A percentile compares a stretch with the other conserved stretches of the same genome.
These are phyloP conservation scores for Endoconidiophora laricicola DNA, from an alignment of 2,329 filamentous ascomycete species.

Conservation along the genomic window DNA sequence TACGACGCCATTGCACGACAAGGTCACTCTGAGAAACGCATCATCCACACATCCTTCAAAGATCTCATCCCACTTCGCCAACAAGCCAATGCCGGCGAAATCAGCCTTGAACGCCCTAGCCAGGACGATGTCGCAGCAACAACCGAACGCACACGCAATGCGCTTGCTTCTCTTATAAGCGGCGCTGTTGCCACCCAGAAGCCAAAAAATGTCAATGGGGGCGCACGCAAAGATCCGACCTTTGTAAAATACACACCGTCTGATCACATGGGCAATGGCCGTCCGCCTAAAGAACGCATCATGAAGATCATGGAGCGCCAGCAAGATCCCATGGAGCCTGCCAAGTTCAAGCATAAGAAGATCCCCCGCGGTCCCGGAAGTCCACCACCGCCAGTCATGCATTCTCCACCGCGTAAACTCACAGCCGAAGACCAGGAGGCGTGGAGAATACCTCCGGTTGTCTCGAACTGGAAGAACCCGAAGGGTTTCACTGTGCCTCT, in stretches of 20 bases:
- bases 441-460: slow-evolving; percentile 74
- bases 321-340: slow-evolving; percentile 87
- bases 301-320: slow-evolving; percentile 97
- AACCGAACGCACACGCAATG: slow-evolving; percentile 75
- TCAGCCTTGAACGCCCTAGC: slow-evolving; percentile 70
- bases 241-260: slow-evolving; percentile 93
- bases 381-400: slow-evolving; percentile 85
- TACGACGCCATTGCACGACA: slow-evolving; percentile 89
- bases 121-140: slow-evolving; percentile 71
- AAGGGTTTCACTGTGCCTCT: slow-evolving; percentile 94
- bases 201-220: slow-evolving; percentile 81
- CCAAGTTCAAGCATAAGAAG: slow-evolving; percentile 98
- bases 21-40: slow-evolving; percentile 66
- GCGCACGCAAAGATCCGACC: slow-evolving; percentile 67
- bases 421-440: slow-evolving; percentile 95
- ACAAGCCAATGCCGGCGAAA: slow-evolving; percentile 79
- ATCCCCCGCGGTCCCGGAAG: slow-evolving; percentile 85
- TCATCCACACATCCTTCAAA: slow-evolving; percentile 92
- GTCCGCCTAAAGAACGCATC: slow-evolving; percentile 80
- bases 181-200: slow-evolving; percentile 85
- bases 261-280: slow-evolving; percentile 84
- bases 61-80: slow-evolving; percentile 89
- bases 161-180: slow-evolving; percentile 63
- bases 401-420: slow-evolving; percentile 83
- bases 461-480: slow-evolving; percentile 98